Conservation (phyloP, 2,329 filamentous ascomycete genomes). For the Monilinia vaccinii-corymbosi region DNA sequence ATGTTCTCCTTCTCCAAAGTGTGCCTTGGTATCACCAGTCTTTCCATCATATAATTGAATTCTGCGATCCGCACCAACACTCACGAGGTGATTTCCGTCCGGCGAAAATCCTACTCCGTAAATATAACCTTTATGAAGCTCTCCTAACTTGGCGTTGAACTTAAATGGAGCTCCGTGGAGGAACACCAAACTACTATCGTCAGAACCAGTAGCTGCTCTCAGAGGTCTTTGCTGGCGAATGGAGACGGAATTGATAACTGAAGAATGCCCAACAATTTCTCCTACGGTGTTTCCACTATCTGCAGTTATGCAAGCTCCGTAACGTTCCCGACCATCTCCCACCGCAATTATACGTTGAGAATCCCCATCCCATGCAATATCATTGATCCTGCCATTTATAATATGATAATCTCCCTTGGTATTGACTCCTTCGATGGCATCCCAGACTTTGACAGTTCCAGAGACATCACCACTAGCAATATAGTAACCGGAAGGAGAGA, state of each 20-base stretch:
- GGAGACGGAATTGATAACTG: slow-evolving; percentile 82
- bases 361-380: slow-evolving; percentile 96
- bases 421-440: slow-evolving; percentile 71
- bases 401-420: slow-evolving; percentile 92
- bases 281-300: slow-evolving; percentile 95
- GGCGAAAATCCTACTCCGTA: slow-evolving; percentile 84
- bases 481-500: slow-evolving; percentile 91
- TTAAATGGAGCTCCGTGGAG: slow-evolving; percentile 94
- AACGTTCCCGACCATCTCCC: slow-evolving; percentile 87
- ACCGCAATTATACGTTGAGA: slow-evolving; percentile 94
- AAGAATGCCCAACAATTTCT: slow-evolving; percentile 85
- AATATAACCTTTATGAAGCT: slow-evolving; percentile 80
- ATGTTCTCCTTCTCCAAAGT: slow-evolving; percentile 77
- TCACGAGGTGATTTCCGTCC: slow-evolving; percentile 72
- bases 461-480: slow-evolving; percentile 83
- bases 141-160: slow-evolving; percentile 74
- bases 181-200: slow-evolving; percentile 85
- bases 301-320: slow-evolving; percentile 87
- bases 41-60: slow-evolving; percentile 97
- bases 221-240: slow-evolving; percentile 86
- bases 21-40: slow-evolving; percentile 68
- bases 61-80: slow-evolving; percentile 81
- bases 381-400: slow-evolving; percentile 89
- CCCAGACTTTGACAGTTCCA: slow-evolving; percentile 85
- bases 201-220: slow-evolving; percentile 80